Percentiles rank a stretch among this genome's conserved stretches.
Conservation (phyloP, 179 eudicot species). For the Beta corolliflora region DNA sequence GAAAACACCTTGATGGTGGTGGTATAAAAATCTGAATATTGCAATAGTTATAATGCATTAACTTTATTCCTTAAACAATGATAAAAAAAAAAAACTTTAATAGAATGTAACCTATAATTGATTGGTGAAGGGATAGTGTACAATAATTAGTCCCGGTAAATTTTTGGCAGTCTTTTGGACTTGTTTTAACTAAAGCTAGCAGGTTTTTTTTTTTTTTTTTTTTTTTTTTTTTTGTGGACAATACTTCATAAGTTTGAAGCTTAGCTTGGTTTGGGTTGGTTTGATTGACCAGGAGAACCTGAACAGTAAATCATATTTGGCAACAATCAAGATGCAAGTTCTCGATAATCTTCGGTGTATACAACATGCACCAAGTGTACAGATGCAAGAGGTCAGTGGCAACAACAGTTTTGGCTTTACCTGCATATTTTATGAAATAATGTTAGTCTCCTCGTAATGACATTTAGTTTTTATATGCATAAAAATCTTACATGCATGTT, state of each 20-base stretch:
- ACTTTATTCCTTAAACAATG: neutral
- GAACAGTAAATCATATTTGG: conserved; percentile 84
- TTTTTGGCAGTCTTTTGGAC: neutral
- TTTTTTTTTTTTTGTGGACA: too few species aligned
- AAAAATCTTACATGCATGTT: too few species aligned
- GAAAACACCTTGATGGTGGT: neutral
- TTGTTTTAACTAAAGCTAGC: neutral
- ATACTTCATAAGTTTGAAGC: neutral
- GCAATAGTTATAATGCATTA: too few species aligned
- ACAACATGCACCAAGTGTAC: conserved; percentile 97
- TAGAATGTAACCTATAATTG: neutral
- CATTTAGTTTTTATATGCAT: too few species aligned
- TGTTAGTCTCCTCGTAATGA: too few species aligned
- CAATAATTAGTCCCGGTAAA: neutral
- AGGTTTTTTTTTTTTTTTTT: too few species aligned
- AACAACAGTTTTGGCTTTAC: neutral
- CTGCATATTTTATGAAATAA: neutral
- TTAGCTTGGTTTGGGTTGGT: conserved; percentile 5
- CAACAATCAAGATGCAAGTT: conserved; percentile 88
- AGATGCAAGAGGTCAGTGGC: conserved; percentile 90
- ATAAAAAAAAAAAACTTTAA: too few species aligned
- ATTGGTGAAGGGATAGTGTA: neutral
- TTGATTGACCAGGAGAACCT: conserved; percentile 69
- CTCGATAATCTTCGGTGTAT: conserved; percentile 89
- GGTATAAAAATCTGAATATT: neutral